Base-by-base conservation (phyloP, 2,329 filamentous ascomycete genomes). In the Dissoconium aciculare region DNA sequence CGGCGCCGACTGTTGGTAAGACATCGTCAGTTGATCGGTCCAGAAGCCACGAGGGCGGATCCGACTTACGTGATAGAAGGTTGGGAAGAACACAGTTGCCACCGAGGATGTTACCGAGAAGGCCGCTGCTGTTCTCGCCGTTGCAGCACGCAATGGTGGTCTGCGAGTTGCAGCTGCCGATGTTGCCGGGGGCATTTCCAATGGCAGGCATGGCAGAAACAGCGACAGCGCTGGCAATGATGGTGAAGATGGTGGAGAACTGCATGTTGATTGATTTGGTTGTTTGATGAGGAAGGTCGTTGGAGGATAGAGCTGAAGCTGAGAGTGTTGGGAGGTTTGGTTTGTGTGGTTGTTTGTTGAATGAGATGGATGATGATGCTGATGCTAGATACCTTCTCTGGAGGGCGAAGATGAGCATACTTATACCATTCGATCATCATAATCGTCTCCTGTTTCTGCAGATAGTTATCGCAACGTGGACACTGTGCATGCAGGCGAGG, bases 231-330 rank as follows among this genome's bases (percentile, higher is more conserved):
- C 16, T 12, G 32, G 36, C 36, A 30, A 34, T 26, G 31, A 39
- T 26, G 30, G 31, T 28, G 38, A 41, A 33, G 30, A 38, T 36
- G 33, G 36, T 33, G 28, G 30, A 35, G 36, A 35, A 41, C 27
- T 39, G 38, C 38, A 41, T 41, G 33, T 39, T 41, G 33, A 32
- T 27, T 16, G 29, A 38, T 28, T 15, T 15, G 4, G 5, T 27
- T 15, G 24, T 17, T n/a, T 24, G 24, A 28, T 32, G 4, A 28
- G 15, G 23, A 27, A 24, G 19, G 26, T 32, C 24, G 26, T 29
- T 31, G 30, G 25, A 19, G 30, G 33, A 32, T 27, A 37, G 29
- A 12, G 26, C 25, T 28, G 32, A 26, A 31, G 35, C n/a, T 30
- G 24, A 33, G 17, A 24, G n/a, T n/a, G n/a, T n/a, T n/a, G n/a